These are phyloP conservation scores for Cladophialophora carrionii DNA, from an alignment of 2,329 filamentous ascomycete species.

Conservation along the genomic window DNA sequence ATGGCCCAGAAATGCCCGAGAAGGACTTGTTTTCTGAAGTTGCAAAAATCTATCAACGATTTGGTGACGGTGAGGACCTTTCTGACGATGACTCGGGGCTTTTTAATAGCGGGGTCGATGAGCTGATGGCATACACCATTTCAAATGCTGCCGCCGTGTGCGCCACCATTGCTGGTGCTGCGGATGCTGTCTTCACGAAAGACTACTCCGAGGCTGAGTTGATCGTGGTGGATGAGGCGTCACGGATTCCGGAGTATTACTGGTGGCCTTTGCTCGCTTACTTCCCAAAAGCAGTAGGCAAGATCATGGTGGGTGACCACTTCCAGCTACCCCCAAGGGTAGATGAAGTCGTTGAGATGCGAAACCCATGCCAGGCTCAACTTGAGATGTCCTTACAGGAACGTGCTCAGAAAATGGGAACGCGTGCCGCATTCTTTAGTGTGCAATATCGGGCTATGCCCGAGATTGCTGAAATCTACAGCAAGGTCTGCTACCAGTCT, in stretches of 20 bases:
- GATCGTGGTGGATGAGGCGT: conserved; percentile 24
- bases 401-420: background rate
- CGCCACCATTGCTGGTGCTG: conserved; percentile 19
- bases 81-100: background rate
- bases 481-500: conserved; percentile 15
- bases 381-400: background rate
- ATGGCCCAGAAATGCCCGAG: background rate
- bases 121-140: conserved; percentile 11
- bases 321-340: conserved; percentile 6
- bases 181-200: background rate
- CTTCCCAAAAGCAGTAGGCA: conserved; percentile 14
- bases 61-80: background rate
- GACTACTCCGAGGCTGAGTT: conserved; percentile 18
- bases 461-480: conserved; percentile 22
- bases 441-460: conserved; percentile 20
- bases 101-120: background rate
- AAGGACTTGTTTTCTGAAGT: background rate
- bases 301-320: conserved; percentile 21
- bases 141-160: conserved; percentile 15
- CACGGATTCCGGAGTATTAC: conserved; percentile 20
- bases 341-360: background rate
- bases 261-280: conserved; percentile 19
- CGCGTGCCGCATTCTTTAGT: conserved; percentile 17
- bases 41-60: background rate
- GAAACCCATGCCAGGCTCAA: background rate